Evolutionary conservation across 2,329 filamentous ascomycete genomes (phyloP).

Genomic region (Monascus ruber): DNA sequence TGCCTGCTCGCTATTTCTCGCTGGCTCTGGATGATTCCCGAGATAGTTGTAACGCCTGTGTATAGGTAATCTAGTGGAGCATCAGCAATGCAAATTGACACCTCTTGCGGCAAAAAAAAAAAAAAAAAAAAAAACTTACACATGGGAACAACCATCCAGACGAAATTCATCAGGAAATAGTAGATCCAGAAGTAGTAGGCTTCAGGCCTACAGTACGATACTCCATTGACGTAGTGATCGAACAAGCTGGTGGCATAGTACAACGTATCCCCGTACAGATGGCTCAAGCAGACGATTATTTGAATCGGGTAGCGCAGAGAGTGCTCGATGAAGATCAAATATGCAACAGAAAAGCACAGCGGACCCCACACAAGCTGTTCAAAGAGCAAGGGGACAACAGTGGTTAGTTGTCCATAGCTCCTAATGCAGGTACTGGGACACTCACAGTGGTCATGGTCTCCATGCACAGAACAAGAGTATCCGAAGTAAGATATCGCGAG

Average conservation of each 20-base stretch:
- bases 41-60: constrained; percentile 20
- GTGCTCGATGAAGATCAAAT: constrained; percentile 42
- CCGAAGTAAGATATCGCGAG: constrained; percentile 71
- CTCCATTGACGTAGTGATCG: constrained; percentile 44
- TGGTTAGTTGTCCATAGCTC: constrained; percentile 1
- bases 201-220: constrained; percentile 50
- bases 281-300: constrained; percentile 49
- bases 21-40: constrained; percentile 16
- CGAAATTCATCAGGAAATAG: constrained; percentile 54
- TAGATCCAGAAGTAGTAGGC: constrained; percentile 56
- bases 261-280: constrained; percentile 53
- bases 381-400: constrained; percentile 2
- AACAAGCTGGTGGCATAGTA: constrained; percentile 55
- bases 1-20: constrained; percentile 8
- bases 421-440: constrained; percentile 4
- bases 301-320: constrained; percentile 50
- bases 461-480: constrained; percentile 77
- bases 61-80: constrained; percentile 18
- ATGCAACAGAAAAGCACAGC: constrained; percentile 46
- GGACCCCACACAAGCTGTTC: constrained; percentile 49
- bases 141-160: constrained; percentile 53
- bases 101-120: neutral
- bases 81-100: neutral
- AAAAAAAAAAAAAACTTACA: constrained; percentile 30
- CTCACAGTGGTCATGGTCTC: constrained; percentile 70